Conservation (phyloP, 2,329 filamentous ascomycete species). For the Chaetomiaceae sp. region DNA sequence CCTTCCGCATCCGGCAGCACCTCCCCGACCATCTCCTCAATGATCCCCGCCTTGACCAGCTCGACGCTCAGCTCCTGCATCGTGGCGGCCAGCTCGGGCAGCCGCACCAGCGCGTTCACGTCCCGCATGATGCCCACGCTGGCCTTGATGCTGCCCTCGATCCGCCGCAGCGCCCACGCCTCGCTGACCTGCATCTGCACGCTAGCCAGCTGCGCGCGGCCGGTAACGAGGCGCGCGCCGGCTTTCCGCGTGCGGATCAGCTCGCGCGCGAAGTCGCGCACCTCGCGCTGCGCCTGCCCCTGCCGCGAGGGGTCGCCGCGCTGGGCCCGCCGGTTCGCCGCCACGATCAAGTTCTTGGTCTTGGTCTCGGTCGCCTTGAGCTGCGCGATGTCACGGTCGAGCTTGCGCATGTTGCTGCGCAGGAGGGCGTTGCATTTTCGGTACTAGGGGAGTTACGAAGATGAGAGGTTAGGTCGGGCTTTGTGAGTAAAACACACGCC, state of each 20-base stretch:
- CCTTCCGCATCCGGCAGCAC: conserved; percentile 68
- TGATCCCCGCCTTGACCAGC: conserved; percentile 89
- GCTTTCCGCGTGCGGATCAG: conserved; percentile 77
- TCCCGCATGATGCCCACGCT: conserved; percentile 95
- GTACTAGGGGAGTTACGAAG: conserved; percentile 51
- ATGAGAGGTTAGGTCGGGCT: conserved; percentile 3
- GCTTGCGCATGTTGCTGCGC: conserved; percentile 81
- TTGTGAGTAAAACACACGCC: background rate
- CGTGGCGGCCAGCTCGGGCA: conserved; percentile 81
- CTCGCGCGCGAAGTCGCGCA: conserved; percentile 82
- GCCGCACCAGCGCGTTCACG: conserved; percentile 74
- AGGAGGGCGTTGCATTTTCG: conserved; percentile 92
- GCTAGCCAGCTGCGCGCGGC: conserved; percentile 83
- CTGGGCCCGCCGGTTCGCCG: conserved; percentile 74
- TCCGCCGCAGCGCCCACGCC: conserved; percentile 90
- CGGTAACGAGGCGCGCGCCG: conserved; percentile 67
- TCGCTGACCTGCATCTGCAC: conserved; percentile 98
- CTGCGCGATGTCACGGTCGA: conserved; percentile 83
- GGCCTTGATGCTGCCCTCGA: conserved; percentile 82
- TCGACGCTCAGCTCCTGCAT: conserved; percentile 86
- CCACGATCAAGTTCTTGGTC: conserved; percentile 77
- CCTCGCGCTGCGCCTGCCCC: conserved; percentile 73
- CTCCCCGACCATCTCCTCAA: conserved; percentile 95
- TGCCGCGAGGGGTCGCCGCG: conserved; percentile 66
- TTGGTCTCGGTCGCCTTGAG: conserved; percentile 76